Evolutionary conservation across 257 asterid species (phyloP).

Genomic region (Paulownia fortunei): DNA sequence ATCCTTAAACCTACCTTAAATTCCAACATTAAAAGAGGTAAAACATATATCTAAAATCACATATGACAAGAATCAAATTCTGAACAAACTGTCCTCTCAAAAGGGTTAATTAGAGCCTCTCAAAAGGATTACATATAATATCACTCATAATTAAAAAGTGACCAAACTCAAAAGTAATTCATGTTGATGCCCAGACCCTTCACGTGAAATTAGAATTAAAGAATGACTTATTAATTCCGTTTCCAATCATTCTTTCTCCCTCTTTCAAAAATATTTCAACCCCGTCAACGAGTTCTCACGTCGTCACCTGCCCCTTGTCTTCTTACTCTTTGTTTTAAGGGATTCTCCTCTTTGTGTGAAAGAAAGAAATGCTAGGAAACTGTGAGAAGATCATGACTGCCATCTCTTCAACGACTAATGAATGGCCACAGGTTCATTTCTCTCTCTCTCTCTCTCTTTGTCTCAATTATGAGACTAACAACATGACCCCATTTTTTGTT

Average conservation of each 20-base stretch:
- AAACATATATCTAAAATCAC: neutral
- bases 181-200: constrained; percentile 34
- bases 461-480: constrained; percentile 55
- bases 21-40: neutral
- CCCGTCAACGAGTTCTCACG: constrained; percentile 54
- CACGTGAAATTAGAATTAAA: constrained; percentile 60
- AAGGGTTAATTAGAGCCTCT: neutral
- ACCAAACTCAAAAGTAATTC: neutral
- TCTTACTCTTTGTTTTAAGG: constrained; percentile 51
- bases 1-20: neutral
- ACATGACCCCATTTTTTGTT: constrained; percentile 72
- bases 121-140: neutral
- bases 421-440: constrained; percentile 68
- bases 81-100: neutral
- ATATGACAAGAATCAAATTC: constrained; percentile 30
- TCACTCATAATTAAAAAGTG: neutral
- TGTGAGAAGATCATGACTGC: constrained; percentile 55
- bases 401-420: constrained; percentile 55
- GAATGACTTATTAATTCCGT: constrained; percentile 21
- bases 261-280: constrained; percentile 30
- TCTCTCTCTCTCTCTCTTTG: constrained; percentile 43
- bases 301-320: constrained; percentile 76
- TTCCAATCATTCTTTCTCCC: constrained; percentile 29
- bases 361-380: constrained; percentile 45
- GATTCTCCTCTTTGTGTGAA: constrained; percentile 47